These are phyloP conservation scores for Sutorius australiensis DNA, from an alignment of 768 basidiomycete genomes.

Conservation along the genomic window DNA sequence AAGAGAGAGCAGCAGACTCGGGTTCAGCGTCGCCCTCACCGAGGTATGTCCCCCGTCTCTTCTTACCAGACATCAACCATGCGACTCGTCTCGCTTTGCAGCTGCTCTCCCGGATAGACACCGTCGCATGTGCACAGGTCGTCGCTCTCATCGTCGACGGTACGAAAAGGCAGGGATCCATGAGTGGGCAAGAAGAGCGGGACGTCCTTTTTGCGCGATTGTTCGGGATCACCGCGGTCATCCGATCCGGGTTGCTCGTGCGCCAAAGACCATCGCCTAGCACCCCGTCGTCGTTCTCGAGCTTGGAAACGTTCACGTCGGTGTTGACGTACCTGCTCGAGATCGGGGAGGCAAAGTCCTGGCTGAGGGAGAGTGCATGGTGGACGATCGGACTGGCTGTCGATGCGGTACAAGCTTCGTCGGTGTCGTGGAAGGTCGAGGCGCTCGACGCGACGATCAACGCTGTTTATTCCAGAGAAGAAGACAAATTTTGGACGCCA, in stretches of 20 bases:
- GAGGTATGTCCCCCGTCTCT: constrained; percentile 57
- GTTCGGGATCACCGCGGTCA: constrained; percentile 82
- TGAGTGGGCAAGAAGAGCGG: constrained; percentile 89
- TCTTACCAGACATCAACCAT: background rate
- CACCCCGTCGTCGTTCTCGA: constrained; percentile 56
- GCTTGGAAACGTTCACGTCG: constrained; percentile 53
- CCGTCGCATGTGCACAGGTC: constrained; percentile 75
- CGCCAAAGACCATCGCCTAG: constrained; percentile 52
- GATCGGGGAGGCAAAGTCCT: constrained; percentile 80
- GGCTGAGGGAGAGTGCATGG: constrained; percentile 90
- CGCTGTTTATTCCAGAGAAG: constrained; percentile 40
- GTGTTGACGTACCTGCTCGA: constrained; percentile 57
- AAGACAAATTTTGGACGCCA: constrained; percentile 60
- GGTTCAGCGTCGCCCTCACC: constrained; percentile 93
- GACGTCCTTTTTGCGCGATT: constrained; percentile 90
- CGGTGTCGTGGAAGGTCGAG: constrained; percentile 67
- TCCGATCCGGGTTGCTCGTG: constrained; percentile 80
- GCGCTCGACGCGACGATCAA: constrained; percentile 52
- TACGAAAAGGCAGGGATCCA: constrained; percentile 68
- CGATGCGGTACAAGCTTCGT: constrained; percentile 53
- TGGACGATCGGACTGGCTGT: constrained; percentile 70
- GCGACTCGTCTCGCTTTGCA: constrained; percentile 29
- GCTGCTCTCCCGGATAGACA: constrained; percentile 76
- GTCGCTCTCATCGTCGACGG: constrained; percentile 68
- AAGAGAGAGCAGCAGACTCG: constrained; percentile 87